Conservation (phyloP, 305 asterid genomes). For the Rubia balearica region DNA sequence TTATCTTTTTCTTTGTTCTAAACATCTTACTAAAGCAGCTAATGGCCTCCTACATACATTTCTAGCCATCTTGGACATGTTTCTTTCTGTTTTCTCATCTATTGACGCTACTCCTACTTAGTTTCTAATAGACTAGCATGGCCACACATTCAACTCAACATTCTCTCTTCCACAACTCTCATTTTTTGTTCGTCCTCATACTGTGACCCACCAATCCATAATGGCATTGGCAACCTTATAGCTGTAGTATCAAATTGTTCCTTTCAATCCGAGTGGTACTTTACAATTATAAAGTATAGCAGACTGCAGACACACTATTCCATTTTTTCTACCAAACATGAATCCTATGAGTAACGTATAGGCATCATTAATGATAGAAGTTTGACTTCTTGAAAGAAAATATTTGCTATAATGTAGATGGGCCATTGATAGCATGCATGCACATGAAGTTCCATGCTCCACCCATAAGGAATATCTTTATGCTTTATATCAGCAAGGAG, state of each 20-base stretch:
- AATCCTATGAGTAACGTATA: not conserved
- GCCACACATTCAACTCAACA: not conserved
- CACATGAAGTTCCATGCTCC: not conserved
- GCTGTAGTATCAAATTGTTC: not conserved
- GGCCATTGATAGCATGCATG: conserved; percentile 5
- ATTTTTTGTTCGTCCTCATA: not conserved
- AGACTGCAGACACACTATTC: not conserved
- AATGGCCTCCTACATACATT: not conserved
- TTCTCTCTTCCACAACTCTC: not conserved
- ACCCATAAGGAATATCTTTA: not conserved
- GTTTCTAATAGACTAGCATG: no score
- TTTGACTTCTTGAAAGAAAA: not conserved
- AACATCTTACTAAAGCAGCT: not conserved
- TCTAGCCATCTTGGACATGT: not conserved
- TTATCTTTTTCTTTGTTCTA: not conserved
- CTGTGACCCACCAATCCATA: not conserved
- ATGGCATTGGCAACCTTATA: not conserved
- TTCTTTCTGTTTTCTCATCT: not conserved
- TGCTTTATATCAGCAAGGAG: not conserved
- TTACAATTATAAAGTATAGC: not conserved
- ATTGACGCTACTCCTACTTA: not conserved
- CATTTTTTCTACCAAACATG: not conserved
- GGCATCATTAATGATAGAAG: not conserved
- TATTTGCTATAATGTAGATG: not conserved
- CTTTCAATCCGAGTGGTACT: not conserved